These are phyloP conservation scores for Aureobasidium sp. DNA, from an alignment of 2,329 filamentous ascomycete species.

Conservation along the genomic window DNA sequence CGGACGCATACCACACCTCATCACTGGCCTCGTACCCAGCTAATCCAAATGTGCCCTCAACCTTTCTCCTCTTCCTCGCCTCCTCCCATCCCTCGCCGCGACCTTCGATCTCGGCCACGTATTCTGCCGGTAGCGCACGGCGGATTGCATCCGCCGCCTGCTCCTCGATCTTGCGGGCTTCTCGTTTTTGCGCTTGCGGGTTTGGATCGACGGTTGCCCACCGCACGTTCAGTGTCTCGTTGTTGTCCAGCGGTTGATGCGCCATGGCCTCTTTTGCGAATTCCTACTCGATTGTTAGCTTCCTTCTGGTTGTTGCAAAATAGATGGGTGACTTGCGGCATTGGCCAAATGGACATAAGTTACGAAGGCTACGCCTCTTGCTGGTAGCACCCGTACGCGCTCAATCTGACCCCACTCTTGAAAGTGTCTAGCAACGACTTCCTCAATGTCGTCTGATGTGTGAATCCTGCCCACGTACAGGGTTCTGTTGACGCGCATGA, in stretches of 20 bases:
- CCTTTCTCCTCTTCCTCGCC: constrained; percentile 77
- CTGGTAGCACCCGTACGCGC: constrained; percentile 76
- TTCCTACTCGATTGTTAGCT: constrained; percentile 36
- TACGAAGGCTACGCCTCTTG: constrained; percentile 85
- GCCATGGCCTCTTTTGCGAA: constrained; percentile 84
- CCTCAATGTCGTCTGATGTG: constrained; percentile 93
- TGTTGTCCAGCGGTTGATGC: constrained; percentile 84
- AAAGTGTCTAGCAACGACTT: constrained; percentile 90
- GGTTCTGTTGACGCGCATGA: constrained; percentile 88
- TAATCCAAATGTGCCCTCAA: constrained; percentile 82
- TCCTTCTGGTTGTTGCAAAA: neutral
- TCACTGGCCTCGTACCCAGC: constrained; percentile 92
- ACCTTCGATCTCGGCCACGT: constrained; percentile 89
- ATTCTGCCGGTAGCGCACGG: constrained; percentile 78
- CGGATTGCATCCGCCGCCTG: constrained; percentile 93
- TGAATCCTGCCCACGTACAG: constrained; percentile 91
- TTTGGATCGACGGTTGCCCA: constrained; percentile 98
- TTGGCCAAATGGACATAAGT: constrained; percentile 80
- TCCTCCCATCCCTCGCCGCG: constrained; percentile 47
- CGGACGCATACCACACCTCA: constrained; percentile 82
- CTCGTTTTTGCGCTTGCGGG: constrained; percentile 85
- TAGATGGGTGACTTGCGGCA: neutral
- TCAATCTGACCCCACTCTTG: constrained; percentile 95
- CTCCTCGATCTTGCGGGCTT: constrained; percentile 83
- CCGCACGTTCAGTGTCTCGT: constrained; percentile 87